phyloP scores from a whole-genome alignment of 768 basidiomycete genomes.

The Phanerochaete sordida region DNA sequence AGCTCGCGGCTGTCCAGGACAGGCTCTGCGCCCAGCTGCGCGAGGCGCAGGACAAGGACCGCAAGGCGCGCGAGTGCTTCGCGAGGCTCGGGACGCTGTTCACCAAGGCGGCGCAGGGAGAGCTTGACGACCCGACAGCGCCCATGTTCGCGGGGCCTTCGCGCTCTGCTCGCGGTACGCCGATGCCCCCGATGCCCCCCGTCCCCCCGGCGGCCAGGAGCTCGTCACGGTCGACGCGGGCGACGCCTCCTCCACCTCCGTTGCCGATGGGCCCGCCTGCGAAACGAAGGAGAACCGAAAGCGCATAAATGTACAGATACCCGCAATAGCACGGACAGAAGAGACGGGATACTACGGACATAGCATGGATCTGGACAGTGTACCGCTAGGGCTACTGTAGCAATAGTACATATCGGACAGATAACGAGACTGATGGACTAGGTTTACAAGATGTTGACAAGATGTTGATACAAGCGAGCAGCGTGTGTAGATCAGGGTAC shows the following conservation, averaged over 20 bases:
- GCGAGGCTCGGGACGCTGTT: slow-evolving; percentile 16
- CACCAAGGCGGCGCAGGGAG: slow-evolving; percentile 18
- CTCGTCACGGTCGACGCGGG: not conserved
- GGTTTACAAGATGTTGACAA: too few relatives aligned
- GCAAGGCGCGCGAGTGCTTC: slow-evolving; percentile 16
- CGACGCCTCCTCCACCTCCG: too few relatives aligned
- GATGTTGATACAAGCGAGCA: too few relatives aligned
- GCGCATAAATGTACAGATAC: not conserved
- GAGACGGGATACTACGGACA: too few relatives aligned
- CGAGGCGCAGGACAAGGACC: slow-evolving; percentile 12
- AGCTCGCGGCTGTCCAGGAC: not conserved
- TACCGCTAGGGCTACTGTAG: too few relatives aligned
- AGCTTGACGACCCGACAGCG: slow-evolving; percentile 3
- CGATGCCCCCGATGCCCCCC: not conserved
- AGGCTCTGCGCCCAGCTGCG: slow-evolving; percentile 9
- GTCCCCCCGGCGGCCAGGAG: not conserved
- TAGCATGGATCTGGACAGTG: not conserved
- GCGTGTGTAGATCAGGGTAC: too few relatives aligned
- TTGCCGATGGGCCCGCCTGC: not conserved
- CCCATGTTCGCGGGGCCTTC: not conserved
- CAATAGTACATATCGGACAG: too few relatives aligned
- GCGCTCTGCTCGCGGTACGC: not conserved
- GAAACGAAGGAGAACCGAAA: not conserved
- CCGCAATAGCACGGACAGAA: not conserved
- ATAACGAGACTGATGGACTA: too few relatives aligned